Evolutionary conservation across 1,284 basidiomycete species (phyloP).

Genomic region (Cryptococcus sp.): DNA sequence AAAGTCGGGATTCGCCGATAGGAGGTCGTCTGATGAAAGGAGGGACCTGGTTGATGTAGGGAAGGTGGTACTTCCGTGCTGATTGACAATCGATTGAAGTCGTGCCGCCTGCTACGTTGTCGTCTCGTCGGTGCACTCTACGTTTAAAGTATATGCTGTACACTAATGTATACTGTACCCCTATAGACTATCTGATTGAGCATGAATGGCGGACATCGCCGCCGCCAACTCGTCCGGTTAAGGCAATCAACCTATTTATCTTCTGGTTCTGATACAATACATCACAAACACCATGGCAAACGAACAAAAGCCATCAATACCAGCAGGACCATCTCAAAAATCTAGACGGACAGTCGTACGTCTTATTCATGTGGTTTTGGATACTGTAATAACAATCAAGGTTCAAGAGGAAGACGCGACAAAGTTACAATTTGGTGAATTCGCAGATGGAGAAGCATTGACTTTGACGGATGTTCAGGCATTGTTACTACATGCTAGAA

Average conservation of each 20-base stretch:
- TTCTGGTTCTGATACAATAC: background rate
- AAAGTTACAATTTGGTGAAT: slow-evolving; percentile 45
- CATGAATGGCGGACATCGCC: background rate
- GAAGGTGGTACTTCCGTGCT: too few species aligned
- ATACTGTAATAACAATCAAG: slow-evolving; percentile 5
- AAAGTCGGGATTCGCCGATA: too few species aligned
- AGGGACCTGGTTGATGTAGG: background rate
- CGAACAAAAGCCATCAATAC: slow-evolving; percentile 14
- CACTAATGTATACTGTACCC: too few species aligned
- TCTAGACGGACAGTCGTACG: background rate
- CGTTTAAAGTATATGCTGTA: too few species aligned
- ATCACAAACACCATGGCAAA: slow-evolving; percentile 20
- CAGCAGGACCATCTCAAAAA: background rate
- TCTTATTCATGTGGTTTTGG: background rate
- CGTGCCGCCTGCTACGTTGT: too few species aligned
- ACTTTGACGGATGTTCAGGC: slow-evolving; percentile 38
- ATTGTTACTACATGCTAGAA: slow-evolving; percentile 26
- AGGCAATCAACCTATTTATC: background rate
- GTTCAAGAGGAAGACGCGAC: slow-evolving; percentile 43
- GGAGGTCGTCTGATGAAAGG: background rate
- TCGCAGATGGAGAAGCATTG: slow-evolving; percentile 39
- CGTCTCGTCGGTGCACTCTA: too few species aligned
- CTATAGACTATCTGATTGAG: too few species aligned
- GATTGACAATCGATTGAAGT: too few species aligned
- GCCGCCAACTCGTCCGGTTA: background rate